A percentile compares a stretch with the other conserved stretches of the same genome.
These are phyloP conservation scores for Prinsepia uniflora DNA, from an alignment of 306 rosid genomes.

Conservation along the genomic window DNA sequence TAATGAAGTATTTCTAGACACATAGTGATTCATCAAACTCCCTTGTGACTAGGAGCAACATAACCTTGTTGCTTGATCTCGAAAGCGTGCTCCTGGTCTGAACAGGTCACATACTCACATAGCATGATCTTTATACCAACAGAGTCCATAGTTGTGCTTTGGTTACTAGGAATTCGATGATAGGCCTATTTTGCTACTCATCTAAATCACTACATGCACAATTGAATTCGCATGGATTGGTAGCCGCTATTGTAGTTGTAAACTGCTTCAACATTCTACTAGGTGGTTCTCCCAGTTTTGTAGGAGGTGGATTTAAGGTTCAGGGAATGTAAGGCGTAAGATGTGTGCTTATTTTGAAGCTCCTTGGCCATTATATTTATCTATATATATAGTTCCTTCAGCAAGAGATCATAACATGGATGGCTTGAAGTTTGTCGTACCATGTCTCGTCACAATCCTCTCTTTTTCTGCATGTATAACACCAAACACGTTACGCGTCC, in stretches of 20 bases:
- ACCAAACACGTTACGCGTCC: constrained; percentile 33
- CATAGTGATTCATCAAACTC: neutral
- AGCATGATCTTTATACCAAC: too few species aligned
- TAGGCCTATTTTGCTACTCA: neutral
- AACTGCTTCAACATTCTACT: neutral
- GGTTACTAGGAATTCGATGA: neutral
- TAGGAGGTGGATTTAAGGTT: too few species aligned
- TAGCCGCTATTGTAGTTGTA: too few species aligned
- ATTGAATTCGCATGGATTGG: neutral
- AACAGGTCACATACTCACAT: neutral
- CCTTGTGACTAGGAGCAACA: neutral
- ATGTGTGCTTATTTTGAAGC: too few species aligned
- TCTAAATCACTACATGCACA: too few species aligned
- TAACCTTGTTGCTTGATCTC: neutral
- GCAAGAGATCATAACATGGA: constrained; percentile 28
- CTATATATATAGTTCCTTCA: too few species aligned
- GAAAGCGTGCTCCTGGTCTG: neutral
- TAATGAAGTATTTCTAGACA: neutral
- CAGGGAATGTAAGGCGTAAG: too few species aligned
- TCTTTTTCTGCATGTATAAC: constrained; percentile 5
- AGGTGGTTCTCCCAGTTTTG: too few species aligned
- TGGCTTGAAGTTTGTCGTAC: constrained; percentile 20
- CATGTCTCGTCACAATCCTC: constrained; percentile 19
- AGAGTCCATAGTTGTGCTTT: neutral
- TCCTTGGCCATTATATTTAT: too few species aligned